Evolutionary conservation across 2,329 filamentous ascomycete genomes (phyloP).

Genomic region (Mariannaea sp.): DNA sequence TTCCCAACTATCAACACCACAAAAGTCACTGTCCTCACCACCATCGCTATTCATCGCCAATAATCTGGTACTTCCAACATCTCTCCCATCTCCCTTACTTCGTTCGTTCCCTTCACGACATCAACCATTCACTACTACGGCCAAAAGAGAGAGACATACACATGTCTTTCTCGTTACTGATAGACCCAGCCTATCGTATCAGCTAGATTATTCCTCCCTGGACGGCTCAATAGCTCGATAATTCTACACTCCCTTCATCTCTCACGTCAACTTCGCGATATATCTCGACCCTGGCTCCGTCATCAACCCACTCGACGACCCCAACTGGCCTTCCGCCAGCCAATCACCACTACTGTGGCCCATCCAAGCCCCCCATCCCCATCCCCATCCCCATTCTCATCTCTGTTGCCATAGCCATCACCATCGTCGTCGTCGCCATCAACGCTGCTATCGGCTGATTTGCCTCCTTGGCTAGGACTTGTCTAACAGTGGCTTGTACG

Average conservation of each 20-base stretch:
- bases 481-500: slow-evolving; percentile 5
- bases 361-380: slow-evolving; percentile 5
- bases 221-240: neutral
- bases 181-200: neutral
- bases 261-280: slow-evolving; percentile 10
- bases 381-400: neutral
- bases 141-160: neutral
- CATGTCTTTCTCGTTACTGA: neutral
- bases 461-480: slow-evolving; percentile 9
- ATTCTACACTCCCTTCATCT: neutral
- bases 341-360: slow-evolving; percentile 15
- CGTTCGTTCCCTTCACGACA: no score
- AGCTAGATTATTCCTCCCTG: neutral
- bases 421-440: slow-evolving; percentile 8
- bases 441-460: slow-evolving; percentile 1
- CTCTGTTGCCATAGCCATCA: slow-evolving; percentile 6
- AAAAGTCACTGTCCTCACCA: neutral
- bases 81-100: neutral
- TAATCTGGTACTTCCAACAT: neutral
- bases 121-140: no score
- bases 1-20: neutral
- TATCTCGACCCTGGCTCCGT: slow-evolving; percentile 15
- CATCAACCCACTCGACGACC: slow-evolving; percentile 15
- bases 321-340: slow-evolving; percentile 11
- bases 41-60: neutral